Conservation (phyloP, 495 filamentous ascomycete species). For the Aspergillus hancockii region DNA sequence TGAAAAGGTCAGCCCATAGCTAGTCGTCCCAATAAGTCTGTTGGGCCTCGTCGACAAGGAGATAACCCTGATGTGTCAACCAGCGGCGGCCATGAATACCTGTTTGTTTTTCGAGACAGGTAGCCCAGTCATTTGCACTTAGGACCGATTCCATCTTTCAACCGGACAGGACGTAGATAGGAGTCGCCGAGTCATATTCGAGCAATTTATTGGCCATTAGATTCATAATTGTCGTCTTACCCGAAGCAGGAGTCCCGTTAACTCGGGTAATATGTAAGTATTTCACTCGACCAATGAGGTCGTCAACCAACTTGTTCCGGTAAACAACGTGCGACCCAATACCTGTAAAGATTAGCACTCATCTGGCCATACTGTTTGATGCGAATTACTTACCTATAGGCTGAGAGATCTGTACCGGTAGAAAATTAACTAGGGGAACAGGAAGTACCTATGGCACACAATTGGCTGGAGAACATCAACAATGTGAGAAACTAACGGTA, state of each 20-base stretch:
- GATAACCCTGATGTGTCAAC: slow-evolving; percentile 13
- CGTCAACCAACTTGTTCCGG: not conserved
- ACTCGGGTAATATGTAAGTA: slow-evolving; percentile 13
- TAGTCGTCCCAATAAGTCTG: slow-evolving; percentile 15
- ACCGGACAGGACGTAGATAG: slow-evolving; percentile 12
- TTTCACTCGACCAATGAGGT: slow-evolving; percentile 15
- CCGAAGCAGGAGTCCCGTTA: slow-evolving; percentile 20
- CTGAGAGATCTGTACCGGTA: slow-evolving; percentile 3
- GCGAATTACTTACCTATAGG: slow-evolving; percentile 11
- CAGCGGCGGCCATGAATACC: slow-evolving; percentile 15
- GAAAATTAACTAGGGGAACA: not conserved
- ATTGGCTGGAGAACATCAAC: slow-evolving; percentile 11
- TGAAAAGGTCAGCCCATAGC: slow-evolving; percentile 21
- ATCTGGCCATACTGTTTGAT: slow-evolving; percentile 8
- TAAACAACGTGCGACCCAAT: not conserved
- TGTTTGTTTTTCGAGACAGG: slow-evolving; percentile 14
- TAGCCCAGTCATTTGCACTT: slow-evolving; percentile 13
- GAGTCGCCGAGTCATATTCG: slow-evolving; percentile 4
- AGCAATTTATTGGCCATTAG: slow-evolving; percentile 18
- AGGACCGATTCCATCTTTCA: slow-evolving; percentile 8
- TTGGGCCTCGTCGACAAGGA: slow-evolving; percentile 20
- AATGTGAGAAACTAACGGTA: slow-evolving; percentile 10
- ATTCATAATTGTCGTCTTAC: slow-evolving; percentile 18
- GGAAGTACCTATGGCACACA: not conserved
- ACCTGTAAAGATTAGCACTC: slow-evolving; percentile 10